A percentile compares a stretch with the other conserved stretches of the same genome.
Evolutionary conservation across 139 green algal species (phyloP).

Genomic region (Pleodorina starrii): DNA sequence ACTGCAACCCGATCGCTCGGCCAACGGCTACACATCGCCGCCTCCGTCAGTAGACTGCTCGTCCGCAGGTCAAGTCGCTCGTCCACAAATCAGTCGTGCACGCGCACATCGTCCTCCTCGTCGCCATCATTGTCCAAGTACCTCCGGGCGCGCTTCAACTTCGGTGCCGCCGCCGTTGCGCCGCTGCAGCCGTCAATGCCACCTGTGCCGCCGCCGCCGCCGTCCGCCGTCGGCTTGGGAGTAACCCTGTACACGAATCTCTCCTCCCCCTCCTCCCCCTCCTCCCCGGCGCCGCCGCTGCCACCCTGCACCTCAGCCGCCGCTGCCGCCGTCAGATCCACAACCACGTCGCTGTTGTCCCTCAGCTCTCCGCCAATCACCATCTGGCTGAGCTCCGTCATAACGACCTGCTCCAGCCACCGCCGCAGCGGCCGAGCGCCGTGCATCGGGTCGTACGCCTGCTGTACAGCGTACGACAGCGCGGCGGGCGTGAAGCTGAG

Average conservation of each 20-base stretch:
- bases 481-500: conserved; percentile 62
- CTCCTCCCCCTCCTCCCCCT: neutral
- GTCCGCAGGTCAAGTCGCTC: no score
- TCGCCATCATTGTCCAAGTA: neutral
- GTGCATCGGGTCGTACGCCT: conserved; percentile 69
- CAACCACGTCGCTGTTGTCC: conserved; percentile 49
- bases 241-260: neutral
- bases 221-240: neutral
- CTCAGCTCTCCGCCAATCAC: conserved; percentile 69
- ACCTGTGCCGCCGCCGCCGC: neutral
- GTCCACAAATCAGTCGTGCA: conserved; percentile 22
- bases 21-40: no score
- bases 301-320: no score
- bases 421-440: conserved; percentile 76
- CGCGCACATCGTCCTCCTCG: conserved; percentile 2
- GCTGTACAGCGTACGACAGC: conserved; percentile 66
- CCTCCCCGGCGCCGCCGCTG: no score
- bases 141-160: neutral
- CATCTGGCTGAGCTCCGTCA: conserved; percentile 75
- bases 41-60: no score
- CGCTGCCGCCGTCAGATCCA: neutral
- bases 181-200: neutral
- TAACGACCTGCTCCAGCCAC: conserved; percentile 76
- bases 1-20: no score
- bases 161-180: neutral